Conservation (phyloP, 2,329 filamentous ascomycete genomes). For the Cladosporium velox region DNA sequence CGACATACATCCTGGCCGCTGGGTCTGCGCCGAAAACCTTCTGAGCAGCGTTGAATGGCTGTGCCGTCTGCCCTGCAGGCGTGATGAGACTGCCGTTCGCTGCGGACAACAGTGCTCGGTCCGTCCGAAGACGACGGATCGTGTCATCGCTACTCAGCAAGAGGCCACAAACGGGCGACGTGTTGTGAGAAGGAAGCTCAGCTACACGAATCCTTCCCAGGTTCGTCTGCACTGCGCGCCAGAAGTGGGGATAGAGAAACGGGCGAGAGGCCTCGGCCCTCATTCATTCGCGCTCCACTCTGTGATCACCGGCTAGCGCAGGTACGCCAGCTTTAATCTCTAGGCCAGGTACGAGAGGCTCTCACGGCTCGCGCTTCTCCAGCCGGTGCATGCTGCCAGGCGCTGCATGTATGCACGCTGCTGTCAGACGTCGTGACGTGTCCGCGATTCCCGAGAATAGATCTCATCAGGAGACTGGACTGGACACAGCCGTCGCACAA, state of each 20-base stretch:
- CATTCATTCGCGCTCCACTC: slow-evolving; percentile 6
- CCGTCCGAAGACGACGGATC: slow-evolving; percentile 1
- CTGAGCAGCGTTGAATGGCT: not conserved
- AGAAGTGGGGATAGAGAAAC: not conserved
- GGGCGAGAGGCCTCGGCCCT: slow-evolving; percentile 11
- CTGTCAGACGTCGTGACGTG: slow-evolving; percentile 17
- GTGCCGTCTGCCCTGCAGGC: slow-evolving; percentile 7
- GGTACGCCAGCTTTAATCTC: slow-evolving; percentile 13
- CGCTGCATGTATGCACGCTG: slow-evolving; percentile 9
- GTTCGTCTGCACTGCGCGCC: not conserved
- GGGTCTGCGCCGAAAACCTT: slow-evolving; percentile 17
- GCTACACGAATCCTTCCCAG: not conserved
- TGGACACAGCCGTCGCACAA: slow-evolving; percentile 16
- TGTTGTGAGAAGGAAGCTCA: slow-evolving; percentile 1
- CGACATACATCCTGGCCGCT: slow-evolving; percentile 9
- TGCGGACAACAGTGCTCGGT: slow-evolving; percentile 8
- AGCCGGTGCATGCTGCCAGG: not conserved
- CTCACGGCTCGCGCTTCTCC: not conserved
- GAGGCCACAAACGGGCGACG: not conserved
- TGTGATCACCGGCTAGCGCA: slow-evolving; percentile 18
- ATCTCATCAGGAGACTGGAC: slow-evolving; percentile 1
- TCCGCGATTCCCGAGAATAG: slow-evolving; percentile 12
- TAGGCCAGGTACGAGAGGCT: slow-evolving; percentile 11
- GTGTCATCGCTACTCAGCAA: not conserved
- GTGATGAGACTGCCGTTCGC: slow-evolving; percentile 9